Base-by-base conservation (phyloP, 148 eudicot genomes). In the Vaccinium macrocarpon region DNA sequence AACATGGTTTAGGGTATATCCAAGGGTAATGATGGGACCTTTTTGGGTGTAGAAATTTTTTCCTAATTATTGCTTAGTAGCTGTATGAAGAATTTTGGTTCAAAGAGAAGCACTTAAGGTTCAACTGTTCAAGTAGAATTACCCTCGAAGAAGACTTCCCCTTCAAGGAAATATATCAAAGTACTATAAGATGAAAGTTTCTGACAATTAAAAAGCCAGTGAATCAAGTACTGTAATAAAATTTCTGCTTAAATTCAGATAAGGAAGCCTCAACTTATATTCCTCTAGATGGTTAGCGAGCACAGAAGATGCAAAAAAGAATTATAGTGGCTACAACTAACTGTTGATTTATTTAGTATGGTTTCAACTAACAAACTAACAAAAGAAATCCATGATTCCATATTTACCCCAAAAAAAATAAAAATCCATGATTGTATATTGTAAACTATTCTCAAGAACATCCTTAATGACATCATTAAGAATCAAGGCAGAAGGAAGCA, bases 401-500 rank as follows among this genome's bases (percentile, higher is more conserved):
- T n/a, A n/a, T n/a, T n/a, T n/a, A n/a, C n/a, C n/a, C n/a, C n/a
- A n/a, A n/a, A n/a, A n/a, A n/a, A n/a, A n/a, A n/a, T n/a, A n/a
- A n/a, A 14, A 29, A 32, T n/a, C n/a, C n/a, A 27, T 11, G 5
- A 71, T 13, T 25, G 25, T 59, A 48, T 66, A 14, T 25, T 66
- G 21, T 9, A 81, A 66, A 66, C 75, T 48, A 81, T 29, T 79
- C 15, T 56, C 0, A 62, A 81, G 21, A 61, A 25, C 19, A 42
- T 49, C 25, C 29, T 35, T 48, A 48, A 73, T 57, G 29, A 52
- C 50, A 59, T 49, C 12, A 35, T 75, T 61, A 52, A n/a, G 21
- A n/a, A 29, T 12, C 21, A 27, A 84, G 42, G 71, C 38, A 74
- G 6, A 12, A 81, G 74, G 42, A 59, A 85, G 53, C 8, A 73